Conservation (phyloP, 2,329 filamentous ascomycete genomes). For the Cytospora piceicola region DNA sequence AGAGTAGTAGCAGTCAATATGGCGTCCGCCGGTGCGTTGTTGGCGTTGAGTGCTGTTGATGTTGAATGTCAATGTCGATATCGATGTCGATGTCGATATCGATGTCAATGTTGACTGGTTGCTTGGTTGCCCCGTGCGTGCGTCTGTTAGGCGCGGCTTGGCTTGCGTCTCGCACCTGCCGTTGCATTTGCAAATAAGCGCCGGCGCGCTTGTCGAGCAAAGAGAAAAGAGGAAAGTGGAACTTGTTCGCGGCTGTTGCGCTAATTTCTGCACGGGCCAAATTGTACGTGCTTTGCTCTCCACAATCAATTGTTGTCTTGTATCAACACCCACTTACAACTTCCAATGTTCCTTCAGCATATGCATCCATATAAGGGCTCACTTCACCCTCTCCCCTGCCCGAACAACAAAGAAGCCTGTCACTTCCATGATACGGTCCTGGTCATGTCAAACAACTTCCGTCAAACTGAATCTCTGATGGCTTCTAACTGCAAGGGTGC, state of each 20-base stretch:
- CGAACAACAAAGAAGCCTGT: too few species aligned
- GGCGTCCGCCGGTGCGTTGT: background rate
- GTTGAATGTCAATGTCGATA: too few species aligned
- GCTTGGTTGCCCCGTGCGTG: constrained; percentile 9
- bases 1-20: background rate
- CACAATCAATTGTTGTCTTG: background rate
- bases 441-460: background rate
- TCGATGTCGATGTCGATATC: too few species aligned
- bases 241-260: background rate
- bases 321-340: background rate
- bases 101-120: constrained; percentile 9
- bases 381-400: too few species aligned
- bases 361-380: too few species aligned
- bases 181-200: background rate
- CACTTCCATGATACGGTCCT: too few species aligned
- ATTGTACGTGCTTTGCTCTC: background rate
- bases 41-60: background rate
- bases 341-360: constrained; percentile 1
- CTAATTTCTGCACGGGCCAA: background rate
- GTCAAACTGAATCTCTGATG: background rate
- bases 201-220: constrained; percentile 5
- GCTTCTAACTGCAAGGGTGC: background rate
- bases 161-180: background rate
- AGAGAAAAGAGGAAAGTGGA: background rate
- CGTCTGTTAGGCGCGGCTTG: background rate